These are phyloP conservation scores for Sungouiozyma intestinalis DNA, from an alignment of 805 yeast species.

Conservation along the genomic window DNA sequence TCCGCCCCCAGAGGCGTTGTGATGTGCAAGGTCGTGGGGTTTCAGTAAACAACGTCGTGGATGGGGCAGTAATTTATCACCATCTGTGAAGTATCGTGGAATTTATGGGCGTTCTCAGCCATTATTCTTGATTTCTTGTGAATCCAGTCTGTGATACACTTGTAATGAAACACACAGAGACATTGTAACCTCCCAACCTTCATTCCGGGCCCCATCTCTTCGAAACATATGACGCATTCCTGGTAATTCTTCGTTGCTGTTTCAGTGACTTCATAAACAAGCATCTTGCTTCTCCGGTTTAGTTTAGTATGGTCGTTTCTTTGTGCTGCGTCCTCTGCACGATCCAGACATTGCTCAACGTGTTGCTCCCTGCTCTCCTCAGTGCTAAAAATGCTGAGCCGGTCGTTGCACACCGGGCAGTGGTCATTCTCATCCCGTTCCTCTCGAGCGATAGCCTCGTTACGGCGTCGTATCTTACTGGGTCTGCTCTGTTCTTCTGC, in stretches of 20 bases:
- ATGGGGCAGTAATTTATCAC: constrained; percentile 39
- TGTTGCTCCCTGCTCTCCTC: constrained; percentile 45
- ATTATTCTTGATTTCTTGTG: constrained; percentile 53
- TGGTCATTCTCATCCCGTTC: constrained; percentile 4
- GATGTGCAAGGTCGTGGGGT: too few species aligned
- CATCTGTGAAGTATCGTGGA: constrained; percentile 5
- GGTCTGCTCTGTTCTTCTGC: neutral
- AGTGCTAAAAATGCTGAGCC: constrained; percentile 1
- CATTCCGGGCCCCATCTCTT: constrained; percentile 76
- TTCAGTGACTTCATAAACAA: constrained; percentile 45
- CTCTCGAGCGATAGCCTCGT: neutral
- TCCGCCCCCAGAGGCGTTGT: too few species aligned
- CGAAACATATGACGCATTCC: constrained; percentile 92
- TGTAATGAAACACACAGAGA: constrained; percentile 84
- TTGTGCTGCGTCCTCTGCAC: constrained; percentile 52
- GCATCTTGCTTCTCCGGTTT: constrained; percentile 55
- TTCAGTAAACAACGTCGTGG: constrained; percentile 33
- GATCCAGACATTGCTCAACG: constrained; percentile 54
- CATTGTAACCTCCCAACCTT: constrained; percentile 90
- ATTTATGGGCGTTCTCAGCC: constrained; percentile 19
- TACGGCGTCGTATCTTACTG: neutral
- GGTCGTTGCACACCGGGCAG: constrained; percentile 34
- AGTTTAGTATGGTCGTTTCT: constrained; percentile 18
- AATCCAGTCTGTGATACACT: constrained; percentile 89
- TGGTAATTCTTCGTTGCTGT: constrained; percentile 30